Percentiles rank a stretch among this genome's conserved stretches.
Conservation (phyloP, 2,329 filamentous ascomycete genomes). For the Colletotrichum sp. region DNA sequence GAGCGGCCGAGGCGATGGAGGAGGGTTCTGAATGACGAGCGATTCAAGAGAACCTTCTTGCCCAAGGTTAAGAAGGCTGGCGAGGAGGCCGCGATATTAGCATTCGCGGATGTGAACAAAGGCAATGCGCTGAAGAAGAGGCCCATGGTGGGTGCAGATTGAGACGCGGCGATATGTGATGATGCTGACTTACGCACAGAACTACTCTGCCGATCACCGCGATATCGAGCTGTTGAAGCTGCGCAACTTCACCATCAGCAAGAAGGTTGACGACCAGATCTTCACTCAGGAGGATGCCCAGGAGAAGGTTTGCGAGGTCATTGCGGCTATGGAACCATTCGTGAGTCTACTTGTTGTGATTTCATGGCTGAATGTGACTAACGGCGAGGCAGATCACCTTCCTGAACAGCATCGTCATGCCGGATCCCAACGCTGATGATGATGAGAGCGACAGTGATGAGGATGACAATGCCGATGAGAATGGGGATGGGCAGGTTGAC, state of each 20-base stretch:
- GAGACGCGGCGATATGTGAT: not conserved
- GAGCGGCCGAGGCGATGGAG: constrained; percentile 74
- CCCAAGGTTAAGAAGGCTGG: constrained; percentile 49
- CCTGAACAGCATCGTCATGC: constrained; percentile 76
- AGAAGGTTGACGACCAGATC: constrained; percentile 68
- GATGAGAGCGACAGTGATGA: constrained; percentile 41
- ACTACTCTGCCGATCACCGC: constrained; percentile 74
- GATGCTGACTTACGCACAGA: constrained; percentile 49
- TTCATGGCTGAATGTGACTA: not conserved
- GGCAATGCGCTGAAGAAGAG: constrained; percentile 82
- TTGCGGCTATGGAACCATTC: constrained; percentile 77
- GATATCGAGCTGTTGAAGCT: constrained; percentile 84
- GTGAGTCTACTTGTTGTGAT: constrained; percentile 59
- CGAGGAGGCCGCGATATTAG: constrained; percentile 63
- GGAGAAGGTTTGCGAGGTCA: constrained; percentile 66
- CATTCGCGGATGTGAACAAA: constrained; percentile 73
- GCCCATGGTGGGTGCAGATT: constrained; percentile 69
- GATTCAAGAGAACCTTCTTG: constrained; percentile 70
- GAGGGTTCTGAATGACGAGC: constrained; percentile 63
- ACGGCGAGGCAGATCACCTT: constrained; percentile 63
- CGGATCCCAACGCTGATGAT: constrained; percentile 59
- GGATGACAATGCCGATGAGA: not conserved
- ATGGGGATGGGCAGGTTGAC: not conserved
- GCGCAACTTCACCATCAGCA: constrained; percentile 77
- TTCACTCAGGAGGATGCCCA: constrained; percentile 67